phyloP scores from a whole-genome alignment of 1,284 basidiomycete species.

The Pseudozyma tsukubaensis region DNA sequence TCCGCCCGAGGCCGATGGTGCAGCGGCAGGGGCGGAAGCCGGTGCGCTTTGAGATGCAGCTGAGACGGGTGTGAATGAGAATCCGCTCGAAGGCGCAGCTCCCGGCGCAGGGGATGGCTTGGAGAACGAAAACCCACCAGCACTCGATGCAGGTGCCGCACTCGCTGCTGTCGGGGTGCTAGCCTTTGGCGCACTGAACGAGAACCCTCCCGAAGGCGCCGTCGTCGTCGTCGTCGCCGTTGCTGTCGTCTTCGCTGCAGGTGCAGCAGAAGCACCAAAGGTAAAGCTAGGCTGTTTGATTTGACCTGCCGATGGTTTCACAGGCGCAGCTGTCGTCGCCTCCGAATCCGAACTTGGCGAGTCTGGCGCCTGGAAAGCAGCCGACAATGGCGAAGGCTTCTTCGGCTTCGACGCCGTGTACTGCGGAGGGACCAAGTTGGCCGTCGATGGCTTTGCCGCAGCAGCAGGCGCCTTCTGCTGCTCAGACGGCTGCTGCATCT shows the following conservation, averaged over 20 bases:
- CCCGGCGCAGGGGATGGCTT: constrained; percentile 12
- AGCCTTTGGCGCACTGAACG: constrained; percentile 33
- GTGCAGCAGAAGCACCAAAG: constrained; percentile 19
- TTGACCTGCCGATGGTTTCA: constrained; percentile 11
- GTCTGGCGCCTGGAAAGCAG: constrained; percentile 48
- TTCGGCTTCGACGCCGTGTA: constrained; percentile 52
- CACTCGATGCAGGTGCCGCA: constrained; percentile 6
- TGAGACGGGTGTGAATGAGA: constrained; percentile 30
- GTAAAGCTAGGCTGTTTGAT: constrained; percentile 29
- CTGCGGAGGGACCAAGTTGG: constrained; percentile 39
- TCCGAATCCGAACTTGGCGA: constrained; percentile 53
- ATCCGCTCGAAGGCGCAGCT: constrained; percentile 7
- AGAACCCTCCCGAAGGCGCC: constrained; percentile 30
- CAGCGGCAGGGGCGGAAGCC: constrained; percentile 1
- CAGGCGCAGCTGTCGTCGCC: constrained; percentile 2
- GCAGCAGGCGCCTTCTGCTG: constrained; percentile 7
- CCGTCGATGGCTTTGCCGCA: constrained; percentile 7
- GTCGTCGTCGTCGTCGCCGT: constrained; percentile 5
- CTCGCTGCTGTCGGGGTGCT: constrained; percentile 4
- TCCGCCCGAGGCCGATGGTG: constrained; percentile 3
- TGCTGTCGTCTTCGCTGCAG: background rate
- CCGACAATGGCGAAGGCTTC: constrained; percentile 57
- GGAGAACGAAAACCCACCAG: constrained; percentile 22
- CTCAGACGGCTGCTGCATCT: constrained; percentile 22
- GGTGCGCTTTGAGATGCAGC: constrained; percentile 4